Base-by-base conservation (phyloP, 2,329 filamentous ascomycete genomes). In the Dothistroma pini region DNA sequence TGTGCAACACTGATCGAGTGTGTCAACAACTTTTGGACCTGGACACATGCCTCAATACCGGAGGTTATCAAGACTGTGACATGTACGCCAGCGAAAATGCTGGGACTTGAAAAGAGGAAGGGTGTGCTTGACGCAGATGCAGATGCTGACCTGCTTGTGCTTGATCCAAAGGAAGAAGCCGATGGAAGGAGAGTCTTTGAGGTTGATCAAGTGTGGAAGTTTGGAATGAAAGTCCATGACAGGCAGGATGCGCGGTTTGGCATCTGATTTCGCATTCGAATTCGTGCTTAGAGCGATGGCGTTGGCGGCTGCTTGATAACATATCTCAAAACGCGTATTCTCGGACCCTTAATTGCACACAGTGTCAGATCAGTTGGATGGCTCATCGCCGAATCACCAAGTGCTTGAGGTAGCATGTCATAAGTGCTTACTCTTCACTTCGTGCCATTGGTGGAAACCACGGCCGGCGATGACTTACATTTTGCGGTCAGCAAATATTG, bases 121-220 rank as follows among this genome's bases (percentile, higher is more conserved):
- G 91, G 91, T 0, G 81, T 64, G 34, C 64, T 81, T 55, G 68
- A 73, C 7, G 72, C 75, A 44, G 78, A 75, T n/a, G 76, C 76
- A 4, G 80, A 82, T 71, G 80, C 80, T 12, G 79, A 81, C 74
- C 72, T 93, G 54, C 83, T 91, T 38, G 82, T 93, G 19, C 75
- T 93, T 38, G 70, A 74, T 32, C 82, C 89, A 60, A 76, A 79
- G 14, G 73, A 77, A 22, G 75, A 72, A 52, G 75, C 66, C 9
- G 75, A 76, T 48, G 81, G 80, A 11, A 72, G 68, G 44, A 79
- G 75, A 63, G 81, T 80, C 60, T 76, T 93, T 47, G 78, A 83
- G 11, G 80, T 92, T n/a, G 87, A 90, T 62, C 84, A 90, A 75
- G 89, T 91, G 21, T 92, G 89, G 89, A 92, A 92, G 76, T 91